These are phyloP conservation scores for Pythium periplocum DNA, from an alignment of 352 stramenopile species.

Conservation along the genomic window DNA sequence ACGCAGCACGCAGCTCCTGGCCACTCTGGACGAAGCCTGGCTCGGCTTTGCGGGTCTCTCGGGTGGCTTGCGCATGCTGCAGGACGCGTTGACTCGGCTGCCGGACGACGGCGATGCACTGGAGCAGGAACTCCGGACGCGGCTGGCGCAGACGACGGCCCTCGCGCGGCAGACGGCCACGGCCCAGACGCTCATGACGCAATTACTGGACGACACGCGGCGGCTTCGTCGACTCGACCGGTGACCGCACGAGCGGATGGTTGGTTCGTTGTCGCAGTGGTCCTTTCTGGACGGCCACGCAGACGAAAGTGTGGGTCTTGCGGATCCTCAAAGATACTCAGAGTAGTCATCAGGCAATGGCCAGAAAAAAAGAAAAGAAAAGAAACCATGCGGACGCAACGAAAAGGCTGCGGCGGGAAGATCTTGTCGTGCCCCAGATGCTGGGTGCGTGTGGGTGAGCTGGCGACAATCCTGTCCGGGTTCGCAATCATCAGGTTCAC, in stretches of 20 bases:
- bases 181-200: constrained; percentile 20
- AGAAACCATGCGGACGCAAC: too few species aligned
- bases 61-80: constrained; percentile 17
- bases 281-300: too few species aligned
- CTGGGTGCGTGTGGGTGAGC: too few species aligned
- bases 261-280: too few species aligned
- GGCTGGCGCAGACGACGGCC: constrained; percentile 19
- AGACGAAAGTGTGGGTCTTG: too few species aligned
- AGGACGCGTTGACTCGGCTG: constrained; percentile 10
- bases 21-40: constrained; percentile 27
- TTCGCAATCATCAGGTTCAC: too few species aligned
- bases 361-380: too few species aligned
- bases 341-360: too few species aligned
- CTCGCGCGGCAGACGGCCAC: constrained; percentile 22
- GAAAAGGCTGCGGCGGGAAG: too few species aligned
- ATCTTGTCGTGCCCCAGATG: too few species aligned
- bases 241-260: not conserved
- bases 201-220: constrained; percentile 15
- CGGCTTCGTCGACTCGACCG: constrained; percentile 1
- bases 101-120: constrained; percentile 2
- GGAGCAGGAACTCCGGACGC: constrained; percentile 17
- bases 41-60: constrained; percentile 30
- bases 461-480: too few species aligned
- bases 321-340: too few species aligned
- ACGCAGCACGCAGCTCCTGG: constrained; percentile 20